Base-by-base conservation (phyloP, 2,329 filamentous ascomycete genomes). In the Metarhizium rileyi region DNA sequence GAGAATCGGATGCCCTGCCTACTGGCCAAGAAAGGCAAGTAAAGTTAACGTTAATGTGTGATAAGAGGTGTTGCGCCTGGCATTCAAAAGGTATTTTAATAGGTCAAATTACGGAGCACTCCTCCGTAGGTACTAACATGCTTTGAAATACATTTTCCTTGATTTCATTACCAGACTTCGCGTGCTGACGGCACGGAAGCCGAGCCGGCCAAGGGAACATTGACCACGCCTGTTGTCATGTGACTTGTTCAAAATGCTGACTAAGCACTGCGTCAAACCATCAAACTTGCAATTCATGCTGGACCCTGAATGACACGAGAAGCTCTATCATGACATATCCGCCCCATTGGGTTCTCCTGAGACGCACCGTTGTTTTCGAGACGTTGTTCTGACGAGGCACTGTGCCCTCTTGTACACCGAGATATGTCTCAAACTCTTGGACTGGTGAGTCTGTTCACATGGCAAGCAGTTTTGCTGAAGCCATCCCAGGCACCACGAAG, bases 361-460 rank as follows among this genome's bases (percentile, higher is more conserved):
- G 38, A 25, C 26, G 28, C 33, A 3, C 41, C 33, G 26, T 20
- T 20, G 16, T 3, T 10, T 30, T 18, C 18, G 43, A n/a, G 18
- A n/a, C 36, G 14, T 41, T 25, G 41, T 38, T 38, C 16, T 33
- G n/a, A 22, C 35, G 51, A 57, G 57, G 52, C 51, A 20, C 6
- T 26, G 58, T 53, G 51, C 45, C 42, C 46, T 55, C 55, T 56
- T 54, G 35, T 16, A 38, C 26, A 51, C 58, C 55, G 58, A 66
- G 72, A 51, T 41, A 91, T 91, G 87, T 90, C 87, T 59, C 86
- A 90, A 76, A 84, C 80, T 57, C 72, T 90, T 63, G 87, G 87
- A 62, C 73, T 85, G 67, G 87, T 90, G 78, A 60, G 67, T 55
- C 48, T 42, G 38, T 22, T 20, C 38, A 5, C 38, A 14, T 23